Evolutionary conservation across 192 early-diverging fungal genomes (phyloP).

Genomic region (Helicostylum pulchrum): DNA sequence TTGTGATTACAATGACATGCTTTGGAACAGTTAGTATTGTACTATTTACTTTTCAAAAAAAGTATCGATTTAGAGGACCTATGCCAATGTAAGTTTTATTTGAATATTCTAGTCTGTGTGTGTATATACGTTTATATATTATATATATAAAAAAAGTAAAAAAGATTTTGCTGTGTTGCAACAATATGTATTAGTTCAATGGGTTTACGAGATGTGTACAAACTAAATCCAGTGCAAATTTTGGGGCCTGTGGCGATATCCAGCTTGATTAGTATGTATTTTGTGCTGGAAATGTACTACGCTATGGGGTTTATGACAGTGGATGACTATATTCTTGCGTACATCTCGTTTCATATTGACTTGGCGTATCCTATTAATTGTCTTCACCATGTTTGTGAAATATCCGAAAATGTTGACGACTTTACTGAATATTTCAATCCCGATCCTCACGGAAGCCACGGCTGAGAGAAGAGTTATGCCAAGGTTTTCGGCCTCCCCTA

Average conservation of each 20-base stretch:
- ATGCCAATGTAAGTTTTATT: slow-evolving; percentile 7
- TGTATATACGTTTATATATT: too few species aligned
- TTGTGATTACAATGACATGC: slow-evolving; percentile 6
- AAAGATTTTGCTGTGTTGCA: not conserved
- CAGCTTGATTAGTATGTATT: slow-evolving; percentile 20
- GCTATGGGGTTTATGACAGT: slow-evolving; percentile 15
- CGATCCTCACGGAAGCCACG: too few species aligned
- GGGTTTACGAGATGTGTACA: slow-evolving; percentile 1
- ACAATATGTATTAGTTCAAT: slow-evolving; percentile 11
- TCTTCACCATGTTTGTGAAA: slow-evolving; percentile 32
- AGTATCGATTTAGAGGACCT: not conserved
- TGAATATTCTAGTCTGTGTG: not conserved
- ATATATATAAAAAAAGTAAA: not conserved
- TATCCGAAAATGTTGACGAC: slow-evolving; percentile 18
- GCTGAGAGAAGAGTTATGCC: too few species aligned
- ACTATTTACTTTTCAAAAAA: slow-evolving; percentile 13
- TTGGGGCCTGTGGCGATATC: slow-evolving; percentile 23
- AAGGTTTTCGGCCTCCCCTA: too few species aligned
- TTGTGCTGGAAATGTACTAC: slow-evolving; percentile 30
- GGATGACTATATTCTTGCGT: slow-evolving; percentile 26
- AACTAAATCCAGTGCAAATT: slow-evolving; percentile 16
- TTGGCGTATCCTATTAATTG: slow-evolving; percentile 30
- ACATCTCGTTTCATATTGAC: slow-evolving; percentile 29
- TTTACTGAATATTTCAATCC: slow-evolving; percentile 20
- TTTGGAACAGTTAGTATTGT: not conserved